Conservation (phyloP, 768 basidiomycete species). For the Termitomyces sp. region DNA sequence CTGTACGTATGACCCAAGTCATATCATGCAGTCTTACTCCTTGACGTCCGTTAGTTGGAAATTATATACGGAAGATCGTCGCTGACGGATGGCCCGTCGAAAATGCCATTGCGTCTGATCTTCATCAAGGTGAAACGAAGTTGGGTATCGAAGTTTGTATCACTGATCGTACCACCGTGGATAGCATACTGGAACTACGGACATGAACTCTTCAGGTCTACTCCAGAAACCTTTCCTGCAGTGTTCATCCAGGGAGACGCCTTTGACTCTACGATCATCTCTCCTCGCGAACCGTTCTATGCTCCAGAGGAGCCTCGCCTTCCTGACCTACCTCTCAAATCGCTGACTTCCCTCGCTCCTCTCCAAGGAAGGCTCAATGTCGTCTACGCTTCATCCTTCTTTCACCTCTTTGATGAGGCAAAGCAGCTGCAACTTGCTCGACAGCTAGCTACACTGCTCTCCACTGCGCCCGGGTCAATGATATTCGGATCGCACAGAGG, state of each 20-base stretch:
- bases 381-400: conserved; percentile 45
- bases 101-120: conserved; percentile 19
- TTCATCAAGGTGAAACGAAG: conserved; percentile 17
- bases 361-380: conserved; percentile 40
- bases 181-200: conserved; percentile 61
- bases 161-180: conserved; percentile 9
- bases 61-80: conserved; percentile 19
- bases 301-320: conserved; percentile 8
- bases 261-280: conserved; percentile 41
- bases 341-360: conserved; percentile 15
- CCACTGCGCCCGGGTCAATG: conserved; percentile 35
- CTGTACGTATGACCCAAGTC: conserved; percentile 14
- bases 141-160: conserved; percentile 25
- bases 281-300: conserved; percentile 21
- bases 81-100: conserved; percentile 19
- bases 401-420: conserved; percentile 44
- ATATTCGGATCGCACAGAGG: conserved; percentile 37
- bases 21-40: neutral
- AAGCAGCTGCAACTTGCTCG: conserved; percentile 35
- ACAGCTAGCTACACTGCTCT: conserved; percentile 34
- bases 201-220: conserved; percentile 53
- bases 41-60: conserved; percentile 13
- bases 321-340: conserved; percentile 15
- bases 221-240: conserved; percentile 45
- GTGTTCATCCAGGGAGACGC: conserved; percentile 52